Base-by-base conservation (phyloP, 805 yeast genomes). In the Candida chauliodis region DNA sequence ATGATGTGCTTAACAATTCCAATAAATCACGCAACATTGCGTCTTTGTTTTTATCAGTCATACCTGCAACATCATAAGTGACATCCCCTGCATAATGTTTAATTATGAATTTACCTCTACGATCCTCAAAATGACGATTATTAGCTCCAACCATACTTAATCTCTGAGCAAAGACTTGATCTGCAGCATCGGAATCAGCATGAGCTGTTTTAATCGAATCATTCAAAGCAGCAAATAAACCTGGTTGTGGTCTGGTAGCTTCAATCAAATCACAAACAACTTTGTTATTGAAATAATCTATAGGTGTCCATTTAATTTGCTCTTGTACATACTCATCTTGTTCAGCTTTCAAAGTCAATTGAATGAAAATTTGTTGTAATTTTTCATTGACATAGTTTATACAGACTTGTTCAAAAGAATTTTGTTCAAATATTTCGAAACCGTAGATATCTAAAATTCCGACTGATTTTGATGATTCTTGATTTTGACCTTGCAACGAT, bases 61-160 rank as follows among this genome's bases (percentile, higher is more conserved):
- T 89, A 5, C 85, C 84, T 21, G 72, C 67, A 37, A 90, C 81
- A 46, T 90, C 96, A 56, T 93, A 93, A 9, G 89, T 84, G 34
- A 93, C 99, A 66, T 93, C 99, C 56, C 99, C 99, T 16, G 99
- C 99, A 66, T 93, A 93, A 64, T 93, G 99, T 65, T 87, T 90
- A 55, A 93, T 79, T 39, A 93, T 68, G 50, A 93, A 93, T 59
- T 93, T 91, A 23, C 81, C 76, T 46, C 85, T 81, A 55, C 99
- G 80, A 51, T 85, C 76, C 52, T 90, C 96, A 56, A 93, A 89
- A 59, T 93, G 95, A 17, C 86, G 83, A 59, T 89, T 90, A 16
- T 75, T 62, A 5, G 89, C 70, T 7, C 72, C 73, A 42, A 93
- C 85, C 79, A 86, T 73, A 49, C 88, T 85, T 53, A 93, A 72